Conservation (phyloP, 148 eudicot species). For the Pouteria glomerata region DNA sequence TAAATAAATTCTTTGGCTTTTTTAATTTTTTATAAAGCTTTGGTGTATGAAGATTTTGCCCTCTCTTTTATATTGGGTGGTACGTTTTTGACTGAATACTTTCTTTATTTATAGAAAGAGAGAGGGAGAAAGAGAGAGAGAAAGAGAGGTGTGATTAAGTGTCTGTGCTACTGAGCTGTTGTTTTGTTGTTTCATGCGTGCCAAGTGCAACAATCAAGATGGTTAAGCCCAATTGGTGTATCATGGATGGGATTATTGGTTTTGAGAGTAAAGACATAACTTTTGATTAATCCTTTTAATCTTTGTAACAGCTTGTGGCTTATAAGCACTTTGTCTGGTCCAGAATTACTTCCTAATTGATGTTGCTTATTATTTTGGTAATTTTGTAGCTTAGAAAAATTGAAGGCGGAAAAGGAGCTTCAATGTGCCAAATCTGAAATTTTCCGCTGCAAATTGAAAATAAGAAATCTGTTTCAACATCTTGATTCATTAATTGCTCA, state of each 20-base stretch:
- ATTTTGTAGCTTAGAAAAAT: conserved; percentile 70
- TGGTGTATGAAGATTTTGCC: too few relatives aligned
- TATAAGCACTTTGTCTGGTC: background rate
- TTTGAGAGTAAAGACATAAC: background rate
- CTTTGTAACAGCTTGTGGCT: background rate
- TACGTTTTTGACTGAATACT: too few relatives aligned
- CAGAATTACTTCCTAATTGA: background rate
- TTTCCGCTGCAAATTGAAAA: conserved; percentile 63
- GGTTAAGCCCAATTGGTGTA: background rate
- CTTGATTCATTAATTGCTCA: conserved; percentile 54
- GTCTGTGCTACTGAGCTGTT: background rate
- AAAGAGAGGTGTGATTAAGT: too few relatives aligned
- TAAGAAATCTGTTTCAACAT: conserved; percentile 73
- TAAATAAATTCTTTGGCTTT: too few relatives aligned
- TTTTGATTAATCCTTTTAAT: background rate
- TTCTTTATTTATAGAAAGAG: too few relatives aligned
- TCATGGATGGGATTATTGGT: background rate
- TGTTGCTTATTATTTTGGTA: conserved; percentile 13
- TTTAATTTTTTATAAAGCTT: too few relatives aligned
- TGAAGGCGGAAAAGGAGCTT: conserved; percentile 96
- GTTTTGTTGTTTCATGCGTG: background rate
- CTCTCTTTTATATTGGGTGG: too few relatives aligned
- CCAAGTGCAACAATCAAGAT: background rate
- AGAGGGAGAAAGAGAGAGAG: too few relatives aligned
- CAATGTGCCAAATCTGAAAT: conserved; percentile 83